Percentiles rank a stretch among this genome's conserved stretches.
These are phyloP conservation scores for Fusarium transvaalense DNA, from an alignment of 2,329 filamentous ascomycete genomes.

Conservation along the genomic window DNA sequence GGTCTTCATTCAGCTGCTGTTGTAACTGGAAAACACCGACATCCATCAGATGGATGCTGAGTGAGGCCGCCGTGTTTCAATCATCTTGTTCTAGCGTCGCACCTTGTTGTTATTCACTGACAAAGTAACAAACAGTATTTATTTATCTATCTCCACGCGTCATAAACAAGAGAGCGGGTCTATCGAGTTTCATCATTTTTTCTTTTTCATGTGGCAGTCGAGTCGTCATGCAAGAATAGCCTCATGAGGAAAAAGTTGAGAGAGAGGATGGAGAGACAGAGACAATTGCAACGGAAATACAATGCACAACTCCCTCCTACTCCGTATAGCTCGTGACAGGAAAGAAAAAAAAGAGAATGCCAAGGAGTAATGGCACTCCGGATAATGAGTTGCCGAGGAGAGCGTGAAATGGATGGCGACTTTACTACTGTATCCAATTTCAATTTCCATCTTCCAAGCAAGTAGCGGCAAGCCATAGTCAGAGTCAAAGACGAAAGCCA, in stretches of 20 bases:
- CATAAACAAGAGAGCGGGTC: slow-evolving; percentile 4
- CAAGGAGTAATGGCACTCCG: slow-evolving; percentile 35
- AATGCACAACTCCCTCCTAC: too few relatives aligned
- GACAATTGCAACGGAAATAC: background rate
- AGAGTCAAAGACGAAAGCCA: slow-evolving; percentile 15
- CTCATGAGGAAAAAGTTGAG: background rate
- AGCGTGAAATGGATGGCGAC: slow-evolving; percentile 17
- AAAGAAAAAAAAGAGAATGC: background rate
- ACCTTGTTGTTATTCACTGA: too few relatives aligned
- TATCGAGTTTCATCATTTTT: background rate
- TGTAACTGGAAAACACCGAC: too few relatives aligned
- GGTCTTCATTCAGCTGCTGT: too few relatives aligned
- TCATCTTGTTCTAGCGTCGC: slow-evolving; percentile 30
- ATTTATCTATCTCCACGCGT: slow-evolving; percentile 1
- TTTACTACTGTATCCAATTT: slow-evolving; percentile 33
- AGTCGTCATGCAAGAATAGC: background rate
- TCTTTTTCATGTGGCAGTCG: background rate
- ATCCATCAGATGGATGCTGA: slow-evolving; percentile 2
- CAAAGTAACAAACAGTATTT: too few relatives aligned
- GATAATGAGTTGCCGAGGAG: slow-evolving; percentile 34
- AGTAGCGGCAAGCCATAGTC: slow-evolving; percentile 33
- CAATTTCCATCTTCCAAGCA: slow-evolving; percentile 30
- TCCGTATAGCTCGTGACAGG: background rate
- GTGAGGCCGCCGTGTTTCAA: slow-evolving; percentile 18
- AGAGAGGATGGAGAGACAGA: too few relatives aligned